Conservation (phyloP, 768 basidiomycete genomes). For the Naganishia vishniacii region DNA sequence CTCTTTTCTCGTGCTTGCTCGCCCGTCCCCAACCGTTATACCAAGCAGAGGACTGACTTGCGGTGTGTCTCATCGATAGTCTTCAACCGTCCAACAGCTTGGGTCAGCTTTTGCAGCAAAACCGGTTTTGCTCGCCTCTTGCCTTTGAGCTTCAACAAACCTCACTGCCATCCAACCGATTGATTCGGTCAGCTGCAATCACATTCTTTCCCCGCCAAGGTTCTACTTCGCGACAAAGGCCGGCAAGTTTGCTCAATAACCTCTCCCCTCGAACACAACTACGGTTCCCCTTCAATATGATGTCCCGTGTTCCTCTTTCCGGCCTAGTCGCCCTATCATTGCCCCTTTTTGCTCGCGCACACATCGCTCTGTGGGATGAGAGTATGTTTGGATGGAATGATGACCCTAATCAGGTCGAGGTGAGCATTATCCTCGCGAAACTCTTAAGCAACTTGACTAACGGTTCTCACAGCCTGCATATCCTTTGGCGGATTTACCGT, state of each 20-base stretch:
- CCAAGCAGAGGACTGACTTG: no score
- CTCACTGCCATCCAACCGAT: background rate
- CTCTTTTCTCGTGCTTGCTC: no score
- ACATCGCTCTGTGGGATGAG: constrained; percentile 20
- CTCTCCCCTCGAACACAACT: background rate
- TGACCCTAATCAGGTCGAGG: constrained; percentile 29
- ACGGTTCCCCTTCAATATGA: background rate
- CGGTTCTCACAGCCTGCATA: no score
- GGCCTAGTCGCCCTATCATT: background rate
- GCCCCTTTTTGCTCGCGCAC: background rate
- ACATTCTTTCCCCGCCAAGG: no score
- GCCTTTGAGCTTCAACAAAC: background rate
- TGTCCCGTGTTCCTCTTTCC: background rate
- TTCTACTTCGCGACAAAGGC: no score
- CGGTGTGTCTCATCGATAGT: no score
- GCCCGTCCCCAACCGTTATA: no score
- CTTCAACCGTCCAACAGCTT: no score
- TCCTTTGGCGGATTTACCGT: constrained; percentile 37
- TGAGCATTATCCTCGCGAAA: no score
- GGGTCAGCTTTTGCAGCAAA: background rate
- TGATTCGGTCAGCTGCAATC: no score
- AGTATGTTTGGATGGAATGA: constrained; percentile 31
- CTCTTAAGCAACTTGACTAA: no score
- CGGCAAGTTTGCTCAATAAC: background rate
- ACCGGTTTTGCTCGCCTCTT: background rate